Evolutionary conservation across 352 stramenopile genomes (phyloP).

Genomic region (Thalassiosira livingstoniorum): DNA sequence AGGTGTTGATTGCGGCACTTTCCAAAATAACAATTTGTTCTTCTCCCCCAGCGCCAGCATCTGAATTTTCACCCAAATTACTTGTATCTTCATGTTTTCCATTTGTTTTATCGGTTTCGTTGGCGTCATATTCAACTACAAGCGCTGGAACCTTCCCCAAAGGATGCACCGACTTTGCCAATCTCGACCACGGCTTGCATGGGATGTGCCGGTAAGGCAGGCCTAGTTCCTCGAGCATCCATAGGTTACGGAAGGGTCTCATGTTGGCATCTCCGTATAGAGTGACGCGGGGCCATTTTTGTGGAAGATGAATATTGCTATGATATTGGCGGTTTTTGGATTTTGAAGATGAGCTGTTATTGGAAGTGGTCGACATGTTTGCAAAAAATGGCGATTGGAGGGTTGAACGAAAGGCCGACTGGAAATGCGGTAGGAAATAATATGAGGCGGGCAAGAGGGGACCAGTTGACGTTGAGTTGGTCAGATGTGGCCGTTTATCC

Average conservation of each 20-base stretch:
- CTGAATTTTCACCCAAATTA: not conserved
- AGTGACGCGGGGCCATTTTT: slow-evolving; percentile 32
- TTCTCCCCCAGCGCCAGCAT: no score
- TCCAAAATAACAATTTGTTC: slow-evolving; percentile 69
- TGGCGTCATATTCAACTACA: slow-evolving; percentile 34
- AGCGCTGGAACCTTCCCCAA: slow-evolving; percentile 79
- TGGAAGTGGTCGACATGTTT: no score
- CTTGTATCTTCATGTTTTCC: slow-evolving; percentile 8
- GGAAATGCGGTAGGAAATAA: no score
- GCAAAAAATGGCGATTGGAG: no score
- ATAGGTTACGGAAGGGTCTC: slow-evolving; percentile 77
- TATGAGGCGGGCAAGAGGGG: no score
- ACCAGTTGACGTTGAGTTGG: no score
- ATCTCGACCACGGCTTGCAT: slow-evolving; percentile 48
- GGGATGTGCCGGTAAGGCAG: slow-evolving; percentile 54
- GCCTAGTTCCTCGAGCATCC: slow-evolving; percentile 82
- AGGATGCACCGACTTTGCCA: slow-evolving; percentile 62
- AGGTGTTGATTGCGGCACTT: slow-evolving; percentile 81
- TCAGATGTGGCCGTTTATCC: no score
- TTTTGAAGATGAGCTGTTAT: not conserved
- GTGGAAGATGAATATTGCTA: slow-evolving; percentile 59
- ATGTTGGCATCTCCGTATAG: slow-evolving; percentile 55
- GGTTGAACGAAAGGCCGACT: no score
- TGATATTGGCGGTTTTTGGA: not conserved
- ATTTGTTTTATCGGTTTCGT: not conserved